Percentiles rank a stretch among this genome's conserved stretches.
Conservation (phyloP, 23 red algal genomes). For the Gracilaria gracilis region DNA sequence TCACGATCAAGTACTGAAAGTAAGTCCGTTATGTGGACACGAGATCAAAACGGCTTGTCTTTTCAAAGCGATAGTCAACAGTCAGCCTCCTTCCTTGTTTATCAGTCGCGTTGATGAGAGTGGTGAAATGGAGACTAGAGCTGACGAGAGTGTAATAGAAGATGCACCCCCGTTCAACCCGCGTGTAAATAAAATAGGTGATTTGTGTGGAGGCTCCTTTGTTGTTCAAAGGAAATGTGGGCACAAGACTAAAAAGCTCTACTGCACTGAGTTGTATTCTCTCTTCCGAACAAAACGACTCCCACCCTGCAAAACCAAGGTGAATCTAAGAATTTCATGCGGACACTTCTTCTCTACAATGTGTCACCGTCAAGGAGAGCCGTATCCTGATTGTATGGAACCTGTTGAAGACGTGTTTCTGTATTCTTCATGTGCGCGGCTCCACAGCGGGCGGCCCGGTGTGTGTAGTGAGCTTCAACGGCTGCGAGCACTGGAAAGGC, state of each 20-base stretch:
- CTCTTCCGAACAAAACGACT: slow-evolving; percentile 39
- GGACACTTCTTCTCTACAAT: slow-evolving; percentile 39
- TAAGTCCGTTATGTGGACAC: slow-evolving; percentile 66
- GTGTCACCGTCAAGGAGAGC: slow-evolving; percentile 44
- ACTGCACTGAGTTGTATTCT: slow-evolving; percentile 24
- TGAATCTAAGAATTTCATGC: slow-evolving; percentile 40
- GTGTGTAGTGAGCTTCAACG: slow-evolving; percentile 20
- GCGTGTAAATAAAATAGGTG: slow-evolving; percentile 23
- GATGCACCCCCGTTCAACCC: not conserved
- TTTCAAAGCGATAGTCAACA: not conserved
- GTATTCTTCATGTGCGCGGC: slow-evolving; percentile 13
- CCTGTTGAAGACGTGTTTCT: slow-evolving; percentile 51
- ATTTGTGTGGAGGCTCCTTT: slow-evolving; percentile 26
- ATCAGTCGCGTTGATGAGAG: not conserved
- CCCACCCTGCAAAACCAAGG: slow-evolving; percentile 19
- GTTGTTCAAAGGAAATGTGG: slow-evolving; percentile 47
- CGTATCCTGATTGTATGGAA: slow-evolving; percentile 21
- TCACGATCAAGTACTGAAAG: not conserved
- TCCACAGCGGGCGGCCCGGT: slow-evolving; percentile 31
- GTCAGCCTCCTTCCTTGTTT: slow-evolving; percentile 28
- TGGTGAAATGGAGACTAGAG: slow-evolving; percentile 29
- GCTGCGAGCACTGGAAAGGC: slow-evolving; percentile 8
- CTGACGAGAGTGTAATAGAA: slow-evolving; percentile 18
- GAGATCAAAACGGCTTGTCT: slow-evolving; percentile 41
- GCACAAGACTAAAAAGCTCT: slow-evolving; percentile 11